A percentile compares a stretch with the other conserved stretches of the same genome.
phyloP scores from a whole-genome alignment of 139 green algal genomes.

The Diplosphaera chodatii region DNA sequence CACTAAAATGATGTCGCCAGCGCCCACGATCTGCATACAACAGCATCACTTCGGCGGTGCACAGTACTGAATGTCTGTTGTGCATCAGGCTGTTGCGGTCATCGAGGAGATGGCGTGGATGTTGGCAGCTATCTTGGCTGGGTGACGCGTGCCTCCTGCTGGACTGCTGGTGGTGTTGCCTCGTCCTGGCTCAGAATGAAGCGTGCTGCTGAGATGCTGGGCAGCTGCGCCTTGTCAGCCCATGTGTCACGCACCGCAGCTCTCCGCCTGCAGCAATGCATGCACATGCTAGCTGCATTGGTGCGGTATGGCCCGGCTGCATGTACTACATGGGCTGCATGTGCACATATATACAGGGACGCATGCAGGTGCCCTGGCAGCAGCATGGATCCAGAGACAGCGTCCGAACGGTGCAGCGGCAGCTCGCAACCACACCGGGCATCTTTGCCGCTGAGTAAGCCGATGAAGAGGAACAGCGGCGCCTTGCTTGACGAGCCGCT shows the following conservation, averaged over 20 bases:
- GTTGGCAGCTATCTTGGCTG: too few relatives aligned
- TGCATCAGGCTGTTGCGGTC: too few relatives aligned
- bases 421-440: slow-evolving; percentile 20
- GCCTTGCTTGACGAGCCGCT: not conserved
- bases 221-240: slow-evolving; percentile 22
- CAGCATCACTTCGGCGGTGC: too few relatives aligned
- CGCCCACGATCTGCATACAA: slow-evolving; percentile 35
- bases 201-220: slow-evolving; percentile 14
- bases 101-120: too few relatives aligned
- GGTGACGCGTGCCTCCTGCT: too few relatives aligned
- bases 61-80: too few relatives aligned
- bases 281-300: not conserved
- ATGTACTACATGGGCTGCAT: too few relatives aligned
- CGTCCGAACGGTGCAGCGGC: not conserved
- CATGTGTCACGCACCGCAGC: slow-evolving; percentile 42
- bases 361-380: not conserved
- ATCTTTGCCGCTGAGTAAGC: slow-evolving; percentile 36
- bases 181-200: slow-evolving; percentile 52
- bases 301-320: too few relatives aligned
- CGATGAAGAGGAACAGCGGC: slow-evolving; percentile 35
- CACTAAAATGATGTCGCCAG: slow-evolving; percentile 41
- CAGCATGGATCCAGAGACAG: not conserved
- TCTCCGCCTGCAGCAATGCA: not conserved
- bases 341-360: not conserved
- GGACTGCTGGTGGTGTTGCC: slow-evolving; percentile 29